Conservation (phyloP, 2,329 filamentous ascomycete genomes). For the Phaeosphaeria sp. region DNA sequence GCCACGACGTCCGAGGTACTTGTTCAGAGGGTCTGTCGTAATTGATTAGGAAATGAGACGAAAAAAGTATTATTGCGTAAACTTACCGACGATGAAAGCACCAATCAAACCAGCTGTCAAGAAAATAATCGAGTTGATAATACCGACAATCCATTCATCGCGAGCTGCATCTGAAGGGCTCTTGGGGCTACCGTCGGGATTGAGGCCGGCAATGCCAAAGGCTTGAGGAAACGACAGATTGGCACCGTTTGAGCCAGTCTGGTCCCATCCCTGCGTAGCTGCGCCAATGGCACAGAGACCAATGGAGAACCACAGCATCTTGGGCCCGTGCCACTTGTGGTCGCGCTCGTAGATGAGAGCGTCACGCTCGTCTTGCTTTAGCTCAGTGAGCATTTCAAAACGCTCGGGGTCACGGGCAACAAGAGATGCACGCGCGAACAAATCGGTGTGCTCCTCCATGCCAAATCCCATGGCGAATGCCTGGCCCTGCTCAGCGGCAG, state of each 20-base stretch:
- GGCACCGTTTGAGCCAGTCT: constrained; percentile 62
- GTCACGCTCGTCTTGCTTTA: constrained; percentile 66
- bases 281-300: constrained; percentile 72
- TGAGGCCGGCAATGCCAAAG: constrained; percentile 54
- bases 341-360: constrained; percentile 67
- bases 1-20: constrained; percentile 46
- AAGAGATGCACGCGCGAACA: constrained; percentile 73
- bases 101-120: constrained; percentile 47
- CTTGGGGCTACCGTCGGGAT: not conserved
- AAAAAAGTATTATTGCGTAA: too few relatives aligned
- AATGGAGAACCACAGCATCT: constrained; percentile 70
- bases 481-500: constrained; percentile 62
- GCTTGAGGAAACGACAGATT: constrained; percentile 66
- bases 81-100: constrained; percentile 10
- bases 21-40: constrained; percentile 47
- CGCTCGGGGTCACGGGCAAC: constrained; percentile 72
- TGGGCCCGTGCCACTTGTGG: constrained; percentile 68
- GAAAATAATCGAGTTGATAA: constrained; percentile 49
- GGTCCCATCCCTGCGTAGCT: constrained; percentile 72
- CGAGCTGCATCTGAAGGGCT: constrained; percentile 8
- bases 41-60: too few relatives aligned
- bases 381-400: constrained; percentile 67
- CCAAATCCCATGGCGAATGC: constrained; percentile 67
- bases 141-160: constrained; percentile 40
- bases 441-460: constrained; percentile 62